Evolutionary conservation across 148 eudicot genomes (phyloP).

Genomic region (Amaranthus palmeri): DNA sequence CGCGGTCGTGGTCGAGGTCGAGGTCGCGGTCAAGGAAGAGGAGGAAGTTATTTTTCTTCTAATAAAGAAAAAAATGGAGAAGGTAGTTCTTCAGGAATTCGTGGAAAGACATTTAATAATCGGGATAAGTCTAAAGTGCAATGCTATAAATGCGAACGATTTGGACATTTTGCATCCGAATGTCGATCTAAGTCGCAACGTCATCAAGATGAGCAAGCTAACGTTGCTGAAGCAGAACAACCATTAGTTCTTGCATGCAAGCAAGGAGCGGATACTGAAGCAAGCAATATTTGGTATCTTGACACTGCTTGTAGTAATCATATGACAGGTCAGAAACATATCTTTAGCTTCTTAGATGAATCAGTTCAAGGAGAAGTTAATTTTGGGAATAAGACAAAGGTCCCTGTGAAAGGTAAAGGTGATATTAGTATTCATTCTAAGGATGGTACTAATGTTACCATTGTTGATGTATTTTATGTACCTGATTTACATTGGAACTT

Average conservation of each 20-base stretch:
- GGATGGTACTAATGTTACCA: conserved; percentile 11
- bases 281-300: no score
- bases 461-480: conserved; percentile 8
- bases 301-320: no score
- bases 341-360: no score
- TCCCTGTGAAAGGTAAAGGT: no score
- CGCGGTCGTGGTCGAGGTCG: not conserved
- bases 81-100: not conserved
- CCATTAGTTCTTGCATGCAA: no score
- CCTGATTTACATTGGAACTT: conserved; percentile 14
- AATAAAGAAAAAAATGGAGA: no score
- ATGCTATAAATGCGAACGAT: conserved; percentile 4
- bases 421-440: conserved; percentile 2
- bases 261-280: no score
- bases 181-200: not conserved
- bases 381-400: no score
- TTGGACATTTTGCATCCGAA: conserved; percentile 8
- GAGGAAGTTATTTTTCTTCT: no score
- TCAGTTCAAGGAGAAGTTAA: no score
- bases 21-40: not conserved
- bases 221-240: conserved; percentile 2
- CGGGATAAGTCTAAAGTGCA: not conserved
- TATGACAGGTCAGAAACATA: no score
- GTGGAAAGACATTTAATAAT: not conserved
- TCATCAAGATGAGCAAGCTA: conserved; percentile 2